phyloP scores from a whole-genome alignment of 495 filamentous ascomycete genomes.

The Podospora pseudopauciseta region DNA sequence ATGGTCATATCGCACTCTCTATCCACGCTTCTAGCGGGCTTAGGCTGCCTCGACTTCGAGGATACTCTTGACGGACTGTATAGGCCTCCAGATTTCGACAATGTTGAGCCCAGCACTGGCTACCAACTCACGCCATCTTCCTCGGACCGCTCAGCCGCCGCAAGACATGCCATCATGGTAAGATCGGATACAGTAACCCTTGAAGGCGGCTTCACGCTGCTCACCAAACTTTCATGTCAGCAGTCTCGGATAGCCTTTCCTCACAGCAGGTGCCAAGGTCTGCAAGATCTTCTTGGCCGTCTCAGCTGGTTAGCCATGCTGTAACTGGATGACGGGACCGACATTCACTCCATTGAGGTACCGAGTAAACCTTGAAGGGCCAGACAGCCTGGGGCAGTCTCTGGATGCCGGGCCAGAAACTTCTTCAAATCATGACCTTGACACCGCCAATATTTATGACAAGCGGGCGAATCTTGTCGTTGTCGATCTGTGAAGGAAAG shows the following conservation, averaged over 20 bases:
- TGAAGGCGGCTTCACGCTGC: slow-evolving; percentile 40
- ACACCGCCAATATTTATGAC: slow-evolving; percentile 48
- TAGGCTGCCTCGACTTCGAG: slow-evolving; percentile 39
- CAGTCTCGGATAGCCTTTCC: slow-evolving; percentile 47
- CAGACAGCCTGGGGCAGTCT: slow-evolving; percentile 31
- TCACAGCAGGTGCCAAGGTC: slow-evolving; percentile 40
- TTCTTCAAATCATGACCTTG: slow-evolving; percentile 41
- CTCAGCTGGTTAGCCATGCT: slow-evolving; percentile 49
- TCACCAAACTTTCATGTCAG: slow-evolving; percentile 53
- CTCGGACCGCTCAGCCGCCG: slow-evolving; percentile 33
- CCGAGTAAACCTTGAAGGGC: slow-evolving; percentile 46
- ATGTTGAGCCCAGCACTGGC: slow-evolving; percentile 40
- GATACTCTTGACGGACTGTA: slow-evolving; percentile 38
- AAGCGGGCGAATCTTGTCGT: slow-evolving; percentile 34
- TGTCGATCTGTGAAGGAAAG: slow-evolving; percentile 11
- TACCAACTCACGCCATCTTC: slow-evolving; percentile 32
- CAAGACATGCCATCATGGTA: slow-evolving; percentile 33
- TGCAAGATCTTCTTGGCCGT: slow-evolving; percentile 37
- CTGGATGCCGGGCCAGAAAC: slow-evolving; percentile 35
- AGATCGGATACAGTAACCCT: slow-evolving; percentile 41
- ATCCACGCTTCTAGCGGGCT: background rate
- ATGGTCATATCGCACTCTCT: too few species aligned
- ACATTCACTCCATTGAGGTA: slow-evolving; percentile 31
- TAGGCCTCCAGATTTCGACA: slow-evolving; percentile 38
- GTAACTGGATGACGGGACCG: slow-evolving; percentile 28